phyloP scores from a whole-genome alignment of 2,329 filamentous ascomycete genomes.

The Trichoderma koningii region DNA sequence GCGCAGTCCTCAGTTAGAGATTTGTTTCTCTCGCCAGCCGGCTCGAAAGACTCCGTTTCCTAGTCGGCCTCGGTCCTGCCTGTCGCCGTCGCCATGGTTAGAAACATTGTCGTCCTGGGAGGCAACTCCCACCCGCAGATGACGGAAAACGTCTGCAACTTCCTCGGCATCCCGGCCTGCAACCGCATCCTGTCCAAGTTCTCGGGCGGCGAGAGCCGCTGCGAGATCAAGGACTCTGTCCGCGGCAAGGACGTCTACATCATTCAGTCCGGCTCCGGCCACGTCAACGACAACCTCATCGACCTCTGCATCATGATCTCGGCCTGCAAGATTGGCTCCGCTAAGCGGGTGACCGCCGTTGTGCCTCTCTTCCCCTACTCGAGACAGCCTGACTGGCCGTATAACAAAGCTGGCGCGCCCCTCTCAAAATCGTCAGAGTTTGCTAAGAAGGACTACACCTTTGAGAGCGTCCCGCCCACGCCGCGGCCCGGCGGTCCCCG shows the following conservation, averaged over 20 bases:
- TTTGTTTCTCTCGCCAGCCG: background rate
- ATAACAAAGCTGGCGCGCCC: slow-evolving; percentile 92
- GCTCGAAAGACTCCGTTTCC: background rate
- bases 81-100: slow-evolving; percentile 66
- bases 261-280: slow-evolving; percentile 88
- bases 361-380: slow-evolving; percentile 96
- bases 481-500: slow-evolving; percentile 72
- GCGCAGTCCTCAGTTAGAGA: slow-evolving; percentile 7
- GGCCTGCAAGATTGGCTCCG: slow-evolving; percentile 94
- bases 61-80: background rate
- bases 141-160: slow-evolving; percentile 82
- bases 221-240: slow-evolving; percentile 95
- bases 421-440: slow-evolving; percentile 67
- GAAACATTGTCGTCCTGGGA: slow-evolving; percentile 91
- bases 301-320: slow-evolving; percentile 97
- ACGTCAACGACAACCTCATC: slow-evolving; percentile 94
- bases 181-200: slow-evolving; percentile 88
- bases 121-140: slow-evolving; percentile 90
- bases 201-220: slow-evolving; percentile 89
- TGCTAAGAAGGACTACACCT: slow-evolving; percentile 70
- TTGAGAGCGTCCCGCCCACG: slow-evolving; percentile 88
- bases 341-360: slow-evolving; percentile 88
- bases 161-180: slow-evolving; percentile 82
- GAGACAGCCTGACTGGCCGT: slow-evolving; percentile 91
- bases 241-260: slow-evolving; percentile 99